Evolutionary conservation across 306 rosid species (phyloP).

Genomic region (Arachis stenosperma): DNA sequence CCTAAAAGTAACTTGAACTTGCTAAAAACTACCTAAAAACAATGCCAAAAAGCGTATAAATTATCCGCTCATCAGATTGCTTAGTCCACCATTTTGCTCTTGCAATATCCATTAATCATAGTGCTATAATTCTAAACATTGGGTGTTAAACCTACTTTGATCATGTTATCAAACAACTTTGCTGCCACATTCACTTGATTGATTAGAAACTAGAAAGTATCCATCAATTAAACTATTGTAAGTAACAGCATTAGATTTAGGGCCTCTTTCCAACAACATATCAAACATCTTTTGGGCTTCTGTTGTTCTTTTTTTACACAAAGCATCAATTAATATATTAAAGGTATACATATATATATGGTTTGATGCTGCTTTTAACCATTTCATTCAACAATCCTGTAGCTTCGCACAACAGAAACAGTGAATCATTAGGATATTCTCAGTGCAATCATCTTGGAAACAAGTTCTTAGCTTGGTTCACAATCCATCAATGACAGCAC

Average conservation of each 20-base stretch:
- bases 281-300: background rate
- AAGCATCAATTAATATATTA: background rate
- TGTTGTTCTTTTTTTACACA: too few species aligned
- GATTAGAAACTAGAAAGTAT: background rate
- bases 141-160: background rate
- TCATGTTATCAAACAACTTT: background rate
- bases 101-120: background rate
- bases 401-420: background rate
- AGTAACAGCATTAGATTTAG: background rate
- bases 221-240: background rate
- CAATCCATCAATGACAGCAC: slow-evolving; percentile 4
- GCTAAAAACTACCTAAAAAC: too few species aligned
- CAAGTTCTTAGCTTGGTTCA: background rate
- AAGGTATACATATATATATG: background rate
- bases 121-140: background rate
- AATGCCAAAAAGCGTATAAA: too few species aligned
- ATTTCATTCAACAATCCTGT: background rate
- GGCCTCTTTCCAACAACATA: background rate
- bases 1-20: too few species aligned
- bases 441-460: background rate
- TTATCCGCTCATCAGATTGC: too few species aligned
- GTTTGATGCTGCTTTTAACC: background rate
- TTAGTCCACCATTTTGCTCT: background rate
- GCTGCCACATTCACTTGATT: background rate
- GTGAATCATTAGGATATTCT: background rate